phyloP scores from a whole-genome alignment of 768 basidiomycete species.

The Mycena epipterygia region DNA sequence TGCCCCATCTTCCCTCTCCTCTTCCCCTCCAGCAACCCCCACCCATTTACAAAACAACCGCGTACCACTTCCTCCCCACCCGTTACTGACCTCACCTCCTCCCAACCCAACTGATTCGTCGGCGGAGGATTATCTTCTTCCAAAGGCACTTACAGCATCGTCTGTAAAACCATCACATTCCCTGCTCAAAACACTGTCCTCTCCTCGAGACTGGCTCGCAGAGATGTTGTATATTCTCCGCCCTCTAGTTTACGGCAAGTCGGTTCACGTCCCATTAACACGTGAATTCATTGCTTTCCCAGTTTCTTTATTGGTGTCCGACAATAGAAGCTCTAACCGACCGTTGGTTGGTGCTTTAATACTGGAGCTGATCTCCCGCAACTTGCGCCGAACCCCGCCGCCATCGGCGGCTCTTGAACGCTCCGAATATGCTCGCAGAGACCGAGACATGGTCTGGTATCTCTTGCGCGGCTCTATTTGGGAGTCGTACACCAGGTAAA shows the following conservation, averaged over 20 bases:
- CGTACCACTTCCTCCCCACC: conserved; percentile 73
- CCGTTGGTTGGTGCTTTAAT: conserved; percentile 75
- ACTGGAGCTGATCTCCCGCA: conserved; percentile 82
- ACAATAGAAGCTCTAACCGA: conserved; percentile 64
- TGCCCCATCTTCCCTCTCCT: conserved; percentile 67
- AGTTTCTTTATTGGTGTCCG: conserved; percentile 60
- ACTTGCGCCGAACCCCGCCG: conserved; percentile 76
- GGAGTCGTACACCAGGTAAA: conserved; percentile 81
- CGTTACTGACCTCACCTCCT: conserved; percentile 66
- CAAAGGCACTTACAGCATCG: conserved; percentile 82
- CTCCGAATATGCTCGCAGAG: conserved; percentile 84
- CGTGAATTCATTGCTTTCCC: conserved; percentile 28
- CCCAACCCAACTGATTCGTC: conserved; percentile 64
- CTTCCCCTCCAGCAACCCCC: conserved; percentile 74
- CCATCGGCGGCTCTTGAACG: conserved; percentile 76
- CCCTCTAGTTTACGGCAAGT: conserved; percentile 82
- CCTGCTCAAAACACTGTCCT: conserved; percentile 71
- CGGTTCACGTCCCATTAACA: conserved; percentile 21
- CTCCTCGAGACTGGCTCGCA: conserved; percentile 80
- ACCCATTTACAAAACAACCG: conserved; percentile 88
- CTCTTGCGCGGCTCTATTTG: conserved; percentile 90
- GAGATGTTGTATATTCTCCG: conserved; percentile 80
- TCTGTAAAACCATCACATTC: conserved; percentile 80
- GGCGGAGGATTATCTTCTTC: conserved; percentile 86
- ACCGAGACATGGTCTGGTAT: conserved; percentile 88